These are phyloP conservation scores for Zelonia costaricensis DNA, from an alignment of 208 protist genomes.

Conservation along the genomic window DNA sequence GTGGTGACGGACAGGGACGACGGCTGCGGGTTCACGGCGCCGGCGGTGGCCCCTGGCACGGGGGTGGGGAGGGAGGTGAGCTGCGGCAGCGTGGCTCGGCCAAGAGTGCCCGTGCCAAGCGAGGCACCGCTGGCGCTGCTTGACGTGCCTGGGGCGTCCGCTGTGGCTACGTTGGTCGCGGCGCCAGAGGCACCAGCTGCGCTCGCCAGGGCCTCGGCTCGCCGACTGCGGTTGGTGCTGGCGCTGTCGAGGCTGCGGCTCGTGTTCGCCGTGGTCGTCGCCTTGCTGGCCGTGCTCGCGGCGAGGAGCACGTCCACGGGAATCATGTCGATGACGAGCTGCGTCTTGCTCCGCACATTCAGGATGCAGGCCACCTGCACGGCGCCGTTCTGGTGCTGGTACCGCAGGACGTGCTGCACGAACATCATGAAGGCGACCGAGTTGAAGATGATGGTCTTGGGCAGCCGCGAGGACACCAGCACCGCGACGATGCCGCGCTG, in stretches of 20 bases:
- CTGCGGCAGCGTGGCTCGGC: too few species aligned
- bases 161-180: neutral
- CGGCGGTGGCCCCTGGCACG: neutral
- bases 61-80: too few species aligned
- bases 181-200: neutral
- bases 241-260: neutral
- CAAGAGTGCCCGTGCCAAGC: too few species aligned
- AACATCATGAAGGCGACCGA: slow-evolving; percentile 66
- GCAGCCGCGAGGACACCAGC: slow-evolving; percentile 39
- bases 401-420: slow-evolving; percentile 47
- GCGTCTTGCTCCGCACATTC: slow-evolving; percentile 38
- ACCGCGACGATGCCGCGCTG: slow-evolving; percentile 43
- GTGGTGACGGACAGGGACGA: neutral
- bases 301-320: slow-evolving; percentile 17
- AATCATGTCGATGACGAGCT: slow-evolving; percentile 43
- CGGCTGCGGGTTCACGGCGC: neutral
- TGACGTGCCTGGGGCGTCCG: too few species aligned
- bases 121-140: too few species aligned
- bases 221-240: too few species aligned
- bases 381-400: slow-evolving; percentile 24
- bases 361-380: slow-evolving; percentile 38
- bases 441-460: slow-evolving; percentile 55
- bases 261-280: neutral
- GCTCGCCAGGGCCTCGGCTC: too few species aligned
- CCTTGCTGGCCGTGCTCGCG: neutral